Conservation (phyloP, 2,329 filamentous ascomycete species). For the Cordyceps cateniannulata region DNA sequence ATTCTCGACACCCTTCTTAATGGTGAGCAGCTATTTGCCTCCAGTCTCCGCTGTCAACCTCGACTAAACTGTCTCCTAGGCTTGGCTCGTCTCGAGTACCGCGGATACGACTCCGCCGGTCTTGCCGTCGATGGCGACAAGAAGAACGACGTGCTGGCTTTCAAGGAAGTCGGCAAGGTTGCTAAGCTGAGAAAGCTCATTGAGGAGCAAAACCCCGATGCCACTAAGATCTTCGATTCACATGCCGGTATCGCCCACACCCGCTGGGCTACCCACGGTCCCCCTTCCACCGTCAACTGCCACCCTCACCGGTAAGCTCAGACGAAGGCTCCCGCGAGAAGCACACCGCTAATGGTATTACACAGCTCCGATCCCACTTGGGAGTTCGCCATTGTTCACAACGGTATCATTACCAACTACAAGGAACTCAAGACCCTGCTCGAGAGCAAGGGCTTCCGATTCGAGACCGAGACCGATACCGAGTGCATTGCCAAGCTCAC, state of each 20-base stretch:
- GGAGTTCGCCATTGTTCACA: constrained; percentile 98
- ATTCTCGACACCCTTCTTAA: constrained; percentile 95
- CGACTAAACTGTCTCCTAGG: constrained; percentile 46
- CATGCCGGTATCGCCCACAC: constrained; percentile 99
- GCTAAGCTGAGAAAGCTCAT: constrained; percentile 93
- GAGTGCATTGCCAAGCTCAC: constrained; percentile 98
- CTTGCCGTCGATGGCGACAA: constrained; percentile 95
- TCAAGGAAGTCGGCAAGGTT: constrained; percentile 99
- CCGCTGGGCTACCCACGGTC: constrained; percentile 95
- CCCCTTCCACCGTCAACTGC: constrained; percentile 91
- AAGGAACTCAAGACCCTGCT: constrained; percentile 96
- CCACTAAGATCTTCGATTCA: constrained; percentile 91
- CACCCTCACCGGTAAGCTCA: constrained; percentile 83
- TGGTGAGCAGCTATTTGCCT: constrained; percentile 45
- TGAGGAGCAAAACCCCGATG: constrained; percentile 72
- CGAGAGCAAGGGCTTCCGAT: constrained; percentile 90
- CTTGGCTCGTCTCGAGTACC: constrained; percentile 92
- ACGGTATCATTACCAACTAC: constrained; percentile 99
- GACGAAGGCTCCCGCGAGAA: background rate
- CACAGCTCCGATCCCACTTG: constrained; percentile 82
- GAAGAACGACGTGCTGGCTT: constrained; percentile 94
- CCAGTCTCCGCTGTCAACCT: background rate
- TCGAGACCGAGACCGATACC: constrained; percentile 98
- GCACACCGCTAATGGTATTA: background rate
- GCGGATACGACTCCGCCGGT: constrained; percentile 96